Evolutionary conservation across 257 asterid genomes (phyloP), one percentile per base, ranked within the genome.

Genomic region (Cinchona pubescens): DNA sequence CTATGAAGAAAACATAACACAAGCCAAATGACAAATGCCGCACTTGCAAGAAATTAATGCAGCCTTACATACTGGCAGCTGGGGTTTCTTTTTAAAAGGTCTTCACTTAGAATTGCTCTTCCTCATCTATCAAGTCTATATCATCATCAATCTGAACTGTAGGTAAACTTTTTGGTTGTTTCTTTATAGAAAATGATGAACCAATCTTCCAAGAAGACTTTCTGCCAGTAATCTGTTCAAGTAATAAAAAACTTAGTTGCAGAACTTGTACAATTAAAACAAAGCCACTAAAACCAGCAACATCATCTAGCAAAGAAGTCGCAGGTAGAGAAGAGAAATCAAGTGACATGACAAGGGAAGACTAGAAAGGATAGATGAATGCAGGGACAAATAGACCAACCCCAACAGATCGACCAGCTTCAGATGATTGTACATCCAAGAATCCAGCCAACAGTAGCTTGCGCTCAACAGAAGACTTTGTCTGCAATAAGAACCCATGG

Each of bases 151-250:
- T 86, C 81, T 83, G 93, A 73, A 95, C 83, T 80, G 81, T 84
- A 14, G 97, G 98, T 56, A 94, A 84, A 65, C 64, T 83, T 74
- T 80, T 79, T 9, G 82, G 37, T 30, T 78, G 60, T 75, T 90
- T 95, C 79, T 90, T 92, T 29, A 92, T 58, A 32, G 98, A 84
- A 80, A 95, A 92, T 40, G 96, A 90, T 42, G 99, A 92, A 80
- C 99, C 98, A 82, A 85, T 79, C 81, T 89, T 88, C 99, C 99
- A 95, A 58, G 96, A 88, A 59, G 98, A 88, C 82, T 91, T 95
- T 90, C 88, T 95, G 30, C 90, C 96, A 18, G 61, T 80, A 46
- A 90, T 70, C 97, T 95, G 88, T 56, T 49, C 32, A 79, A 56
- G 27, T 9, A 74, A 35, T 16, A 25, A 49, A 67, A 34, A 43